Percentiles rank a stretch among this genome's conserved stretches.
These are phyloP conservation scores for Evansstolkia leycettana DNA, from an alignment of 495 filamentous ascomycete genomes.

Conservation along the genomic window DNA sequence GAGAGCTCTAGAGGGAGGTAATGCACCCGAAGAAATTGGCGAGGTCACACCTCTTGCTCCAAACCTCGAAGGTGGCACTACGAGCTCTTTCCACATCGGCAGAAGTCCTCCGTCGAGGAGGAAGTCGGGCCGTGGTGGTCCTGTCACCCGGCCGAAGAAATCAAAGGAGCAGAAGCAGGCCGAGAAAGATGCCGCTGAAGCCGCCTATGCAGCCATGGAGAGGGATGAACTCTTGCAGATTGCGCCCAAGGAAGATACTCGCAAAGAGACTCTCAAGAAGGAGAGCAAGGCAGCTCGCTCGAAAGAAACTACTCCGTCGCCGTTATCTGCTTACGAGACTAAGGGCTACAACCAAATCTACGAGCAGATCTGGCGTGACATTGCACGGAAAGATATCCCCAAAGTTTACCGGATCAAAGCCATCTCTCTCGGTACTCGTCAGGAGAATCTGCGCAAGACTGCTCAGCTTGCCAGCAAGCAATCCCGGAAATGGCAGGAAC, in stretches of 20 bases:
- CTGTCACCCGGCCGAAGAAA: constrained; percentile 57
- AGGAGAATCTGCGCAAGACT: constrained; percentile 92
- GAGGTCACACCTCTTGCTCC: constrained; percentile 64
- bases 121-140: constrained; percentile 52
- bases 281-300: constrained; percentile 44
- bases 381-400: constrained; percentile 83
- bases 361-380: constrained; percentile 95
- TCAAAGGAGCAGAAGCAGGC: constrained; percentile 95
- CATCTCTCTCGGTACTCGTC: constrained; percentile 68
- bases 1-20: constrained; percentile 70
- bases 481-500: constrained; percentile 90
- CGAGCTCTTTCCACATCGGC: constrained; percentile 69
- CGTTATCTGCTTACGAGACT: constrained; percentile 52
- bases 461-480: constrained; percentile 96
- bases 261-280: constrained; percentile 35
- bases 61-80: constrained; percentile 78
- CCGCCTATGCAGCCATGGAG: constrained; percentile 74
- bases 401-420: constrained; percentile 81
- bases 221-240: constrained; percentile 61
- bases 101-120: constrained; percentile 50
- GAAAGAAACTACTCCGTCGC: constrained; percentile 50
- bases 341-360: constrained; percentile 96
- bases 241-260: constrained; percentile 53
- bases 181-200: constrained; percentile 85
- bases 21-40: constrained; percentile 65